Conservation (phyloP, 208 protist genomes). For the Angomonas deanei region DNA sequence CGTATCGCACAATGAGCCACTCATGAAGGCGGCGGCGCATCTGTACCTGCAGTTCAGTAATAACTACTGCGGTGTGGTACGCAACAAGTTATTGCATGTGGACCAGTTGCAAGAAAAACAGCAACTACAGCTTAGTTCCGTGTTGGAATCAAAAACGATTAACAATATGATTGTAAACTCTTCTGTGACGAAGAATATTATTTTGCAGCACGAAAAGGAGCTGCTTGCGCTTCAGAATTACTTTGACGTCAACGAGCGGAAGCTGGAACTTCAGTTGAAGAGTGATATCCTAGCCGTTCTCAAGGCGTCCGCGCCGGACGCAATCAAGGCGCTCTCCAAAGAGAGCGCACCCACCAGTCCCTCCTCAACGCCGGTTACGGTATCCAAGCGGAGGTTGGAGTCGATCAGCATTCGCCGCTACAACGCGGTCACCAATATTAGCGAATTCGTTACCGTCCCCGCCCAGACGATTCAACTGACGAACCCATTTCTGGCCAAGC, state of each 20-base stretch:
- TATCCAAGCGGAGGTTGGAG: not conserved
- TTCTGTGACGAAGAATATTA: conserved; percentile 43
- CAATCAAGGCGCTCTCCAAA: conserved; percentile 25
- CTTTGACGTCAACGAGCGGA: conserved; percentile 11
- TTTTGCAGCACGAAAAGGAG: conserved; percentile 58
- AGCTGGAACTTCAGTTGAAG: conserved; percentile 35
- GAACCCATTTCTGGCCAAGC: not conserved
- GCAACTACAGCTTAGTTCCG: conserved; percentile 38
- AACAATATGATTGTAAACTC: conserved; percentile 62
- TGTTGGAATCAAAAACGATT: conserved; percentile 39
- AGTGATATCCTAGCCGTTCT: conserved; percentile 39
- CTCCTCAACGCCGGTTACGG: not conserved
- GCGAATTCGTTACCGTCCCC: not conserved
- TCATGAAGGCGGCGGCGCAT: conserved; percentile 40
- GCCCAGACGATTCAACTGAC: not conserved
- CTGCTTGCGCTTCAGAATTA: conserved; percentile 35
- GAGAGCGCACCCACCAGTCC: conserved; percentile 9
- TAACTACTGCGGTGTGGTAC: conserved; percentile 28
- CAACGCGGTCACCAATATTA: not conserved
- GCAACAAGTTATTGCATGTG: conserved; percentile 12
- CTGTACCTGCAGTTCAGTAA: conserved; percentile 54
- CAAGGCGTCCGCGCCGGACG: conserved; percentile 46
- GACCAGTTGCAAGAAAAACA: conserved; percentile 39
- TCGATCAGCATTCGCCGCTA: not conserved
- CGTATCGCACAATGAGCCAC: conserved; percentile 41